Conservation (phyloP, 2,329 filamentous ascomycete genomes). For the Verticillium albo-atrum region DNA sequence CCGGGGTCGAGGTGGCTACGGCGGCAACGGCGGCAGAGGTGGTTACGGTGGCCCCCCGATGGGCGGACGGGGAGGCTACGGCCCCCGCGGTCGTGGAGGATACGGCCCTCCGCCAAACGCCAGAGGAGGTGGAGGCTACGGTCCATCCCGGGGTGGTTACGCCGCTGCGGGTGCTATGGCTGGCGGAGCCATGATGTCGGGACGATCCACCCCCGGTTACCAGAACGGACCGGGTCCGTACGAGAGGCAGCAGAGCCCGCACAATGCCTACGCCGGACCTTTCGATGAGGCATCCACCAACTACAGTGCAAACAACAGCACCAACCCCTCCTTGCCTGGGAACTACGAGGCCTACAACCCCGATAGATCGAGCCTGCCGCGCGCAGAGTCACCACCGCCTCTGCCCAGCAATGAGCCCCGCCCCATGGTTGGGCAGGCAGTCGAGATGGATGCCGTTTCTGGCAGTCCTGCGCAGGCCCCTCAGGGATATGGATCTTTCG, state of each 20-base stretch:
- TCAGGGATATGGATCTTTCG: slow-evolving; percentile 39
- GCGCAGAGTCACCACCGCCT: slow-evolving; percentile 62
- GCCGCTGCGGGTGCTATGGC: slow-evolving; percentile 22
- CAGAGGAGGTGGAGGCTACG: slow-evolving; percentile 24
- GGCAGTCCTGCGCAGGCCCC: slow-evolving; percentile 43
- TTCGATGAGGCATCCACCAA: slow-evolving; percentile 31
- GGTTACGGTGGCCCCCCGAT: slow-evolving; percentile 35
- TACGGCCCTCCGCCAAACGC: slow-evolving; percentile 32
- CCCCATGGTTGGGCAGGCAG: slow-evolving; percentile 55
- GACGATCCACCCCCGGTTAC: slow-evolving; percentile 14
- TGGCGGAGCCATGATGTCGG: slow-evolving; percentile 20
- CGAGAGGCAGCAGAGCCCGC: slow-evolving; percentile 31
- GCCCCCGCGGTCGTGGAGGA: slow-evolving; percentile 37
- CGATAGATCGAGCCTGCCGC: slow-evolving; percentile 41
- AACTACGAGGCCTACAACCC: slow-evolving; percentile 40
- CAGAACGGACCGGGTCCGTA: slow-evolving; percentile 20
- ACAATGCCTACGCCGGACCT: slow-evolving; percentile 29
- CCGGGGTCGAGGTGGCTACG: slow-evolving; percentile 34
- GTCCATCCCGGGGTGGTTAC: slow-evolving; percentile 5
- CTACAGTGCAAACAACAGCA: slow-evolving; percentile 25
- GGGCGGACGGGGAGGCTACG: slow-evolving; percentile 40
- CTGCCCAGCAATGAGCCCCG: slow-evolving; percentile 40
- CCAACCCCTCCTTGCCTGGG: slow-evolving; percentile 29
- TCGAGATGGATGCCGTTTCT: slow-evolving; percentile 77
- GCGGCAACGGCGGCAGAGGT: slow-evolving; percentile 33